These are phyloP conservation scores for Akanthomyces uredinophilus DNA, from an alignment of 2,329 filamentous ascomycete species.

Conservation along the genomic window DNA sequence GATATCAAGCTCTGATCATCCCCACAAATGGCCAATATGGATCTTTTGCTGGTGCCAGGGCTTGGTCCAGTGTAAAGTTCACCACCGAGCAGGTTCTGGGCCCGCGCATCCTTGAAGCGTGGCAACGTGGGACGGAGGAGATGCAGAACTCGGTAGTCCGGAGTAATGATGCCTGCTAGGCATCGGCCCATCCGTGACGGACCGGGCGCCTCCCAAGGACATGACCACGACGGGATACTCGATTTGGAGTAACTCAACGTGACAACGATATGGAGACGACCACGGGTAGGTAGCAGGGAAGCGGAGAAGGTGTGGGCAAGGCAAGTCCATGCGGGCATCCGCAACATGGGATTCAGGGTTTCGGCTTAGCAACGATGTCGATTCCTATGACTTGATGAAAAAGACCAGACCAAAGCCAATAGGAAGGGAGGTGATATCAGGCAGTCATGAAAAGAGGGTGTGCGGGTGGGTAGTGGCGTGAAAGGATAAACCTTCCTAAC, in stretches of 20 bases:
- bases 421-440: not conserved
- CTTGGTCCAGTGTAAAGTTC: not conserved
- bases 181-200: not conserved
- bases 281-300: not conserved
- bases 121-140: not conserved
- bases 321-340: not conserved
- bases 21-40: constrained; percentile 1
- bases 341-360: not conserved
- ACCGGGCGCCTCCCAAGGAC: not conserved
- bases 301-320: not conserved
- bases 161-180: not conserved
- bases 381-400: constrained; percentile 1
- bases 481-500: constrained; percentile 7
- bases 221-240: constrained; percentile 7
- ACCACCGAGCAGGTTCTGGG: not conserved
- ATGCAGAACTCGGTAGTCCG: not conserved
- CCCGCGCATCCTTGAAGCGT: not conserved
- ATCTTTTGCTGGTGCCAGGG: not conserved
- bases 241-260: not conserved
- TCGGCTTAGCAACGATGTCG: not conserved
- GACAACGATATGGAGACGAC: not conserved
- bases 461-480: not conserved
- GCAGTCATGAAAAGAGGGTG: not conserved
- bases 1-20: not conserved
- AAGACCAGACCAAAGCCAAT: constrained; percentile 6